A percentile compares a stretch with the other conserved stretches of the same genome.
Evolutionary conservation across 169 alveolate species (phyloP).

Genomic region (Plasmodium yoelii): DNA sequence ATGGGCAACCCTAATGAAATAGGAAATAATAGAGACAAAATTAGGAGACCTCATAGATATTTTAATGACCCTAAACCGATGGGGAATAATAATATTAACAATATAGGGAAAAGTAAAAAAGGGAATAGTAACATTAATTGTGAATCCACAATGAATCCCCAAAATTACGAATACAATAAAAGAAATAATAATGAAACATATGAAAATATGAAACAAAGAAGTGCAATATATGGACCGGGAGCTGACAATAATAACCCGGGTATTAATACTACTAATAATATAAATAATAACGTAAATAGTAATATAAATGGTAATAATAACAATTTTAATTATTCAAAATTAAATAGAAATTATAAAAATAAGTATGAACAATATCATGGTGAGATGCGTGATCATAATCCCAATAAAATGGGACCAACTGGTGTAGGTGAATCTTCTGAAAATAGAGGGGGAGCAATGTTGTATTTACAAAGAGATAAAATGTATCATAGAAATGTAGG

Average conservation of each 20-base stretch:
- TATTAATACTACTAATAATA: background rate
- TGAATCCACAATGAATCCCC: too few relatives aligned
- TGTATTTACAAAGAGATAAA: conserved; percentile 43
- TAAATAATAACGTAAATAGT: conserved; percentile 6
- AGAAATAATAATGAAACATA: conserved; percentile 18
- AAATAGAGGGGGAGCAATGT: background rate
- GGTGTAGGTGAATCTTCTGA: background rate
- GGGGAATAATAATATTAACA: too few relatives aligned
- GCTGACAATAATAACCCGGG: too few relatives aligned
- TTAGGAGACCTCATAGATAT: conserved; percentile 1
- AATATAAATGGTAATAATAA: conserved; percentile 11
- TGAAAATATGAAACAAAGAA: conserved; percentile 2
- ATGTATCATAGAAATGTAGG: conserved; percentile 9
- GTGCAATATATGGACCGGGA: background rate
- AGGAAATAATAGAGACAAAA: background rate
- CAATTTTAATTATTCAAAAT: conserved; percentile 1
- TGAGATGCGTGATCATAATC: too few relatives aligned
- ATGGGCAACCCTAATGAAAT: background rate
- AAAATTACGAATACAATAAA: conserved; percentile 1
- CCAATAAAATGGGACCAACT: background rate
- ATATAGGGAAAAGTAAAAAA: too few relatives aligned
- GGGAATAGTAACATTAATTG: too few relatives aligned
- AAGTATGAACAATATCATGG: too few relatives aligned
- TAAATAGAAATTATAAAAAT: too few relatives aligned
- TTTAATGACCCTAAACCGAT: background rate